These are phyloP conservation scores for Talaromyces verruculosus DNA, from an alignment of 2,329 filamentous ascomycete species.

Conservation along the genomic window DNA sequence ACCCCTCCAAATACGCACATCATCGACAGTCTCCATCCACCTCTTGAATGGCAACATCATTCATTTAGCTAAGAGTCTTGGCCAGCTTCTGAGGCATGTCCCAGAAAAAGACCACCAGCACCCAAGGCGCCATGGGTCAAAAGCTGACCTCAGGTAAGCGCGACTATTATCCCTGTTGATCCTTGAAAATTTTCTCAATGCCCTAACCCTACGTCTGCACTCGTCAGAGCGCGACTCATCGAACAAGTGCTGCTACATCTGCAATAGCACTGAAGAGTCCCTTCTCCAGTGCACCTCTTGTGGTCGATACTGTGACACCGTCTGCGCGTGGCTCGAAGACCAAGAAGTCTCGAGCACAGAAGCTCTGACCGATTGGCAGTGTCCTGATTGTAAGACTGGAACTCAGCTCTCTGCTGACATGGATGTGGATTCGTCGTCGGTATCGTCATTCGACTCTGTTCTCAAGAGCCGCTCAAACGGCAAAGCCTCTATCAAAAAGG, in stretches of 20 bases:
- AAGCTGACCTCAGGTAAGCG: conserved; percentile 1
- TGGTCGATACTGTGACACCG: background rate
- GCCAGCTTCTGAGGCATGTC: background rate
- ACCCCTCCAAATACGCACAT: no score
- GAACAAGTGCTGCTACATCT: conserved; percentile 1
- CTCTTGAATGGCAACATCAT: no score
- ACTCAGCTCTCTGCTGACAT: background rate
- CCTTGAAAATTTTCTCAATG: background rate
- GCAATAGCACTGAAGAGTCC: background rate
- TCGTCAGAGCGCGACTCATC: background rate
- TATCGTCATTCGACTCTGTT: background rate
- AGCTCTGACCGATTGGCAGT: background rate
- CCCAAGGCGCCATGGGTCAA: background rate
- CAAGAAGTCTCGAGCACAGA: background rate
- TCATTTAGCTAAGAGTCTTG: no score
- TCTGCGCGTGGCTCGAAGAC: background rate
- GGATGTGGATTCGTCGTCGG: background rate
- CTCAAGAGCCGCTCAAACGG: background rate
- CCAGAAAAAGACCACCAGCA: background rate
- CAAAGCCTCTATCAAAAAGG: background rate
- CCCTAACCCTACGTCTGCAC: background rate
- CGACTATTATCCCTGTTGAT: background rate
- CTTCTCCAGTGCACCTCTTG: background rate
- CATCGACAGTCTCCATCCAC: background rate
- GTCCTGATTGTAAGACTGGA: background rate